Base-by-base conservation (phyloP, 2,329 filamentous ascomycete genomes). In the Eurotiales sp. region DNA sequence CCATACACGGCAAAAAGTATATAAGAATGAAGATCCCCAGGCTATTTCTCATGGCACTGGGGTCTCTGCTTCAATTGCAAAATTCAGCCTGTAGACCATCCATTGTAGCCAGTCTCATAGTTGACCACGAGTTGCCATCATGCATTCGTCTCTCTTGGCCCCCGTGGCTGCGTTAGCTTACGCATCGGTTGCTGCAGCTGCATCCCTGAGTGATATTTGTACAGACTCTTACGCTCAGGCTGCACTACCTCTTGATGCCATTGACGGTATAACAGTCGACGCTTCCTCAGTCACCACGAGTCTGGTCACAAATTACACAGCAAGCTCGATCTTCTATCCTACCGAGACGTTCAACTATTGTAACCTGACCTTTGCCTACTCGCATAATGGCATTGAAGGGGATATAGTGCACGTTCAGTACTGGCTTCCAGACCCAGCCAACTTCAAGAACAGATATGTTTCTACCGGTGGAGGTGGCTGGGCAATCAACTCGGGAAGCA, bases 401-500 rank as follows among this genome's bases (percentile, higher is more conserved):
- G 69, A 72, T 50, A 50, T 53, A 3, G 69, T 75, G 1, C 59
- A 65, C 30, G 58, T 75, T 4, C 62, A 64, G 22, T 72, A 72
- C 58, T 76, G 70, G 63, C 64, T 77, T 8, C 76, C 75, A 0
- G 56, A 69, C 3, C 74, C 74, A 0, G 59, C 60, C 2, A 63
- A 66, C 19, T 78, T 74, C 58, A 58, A 75, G 55, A 76, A 74
- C 45, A 69, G 76, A 2, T 79, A 71, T 51, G 64, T 77, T 14
- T 65, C 72, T 0, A 72, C 70, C 2, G 76, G 76, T 41, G 76
- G 76, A 8, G 75, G 73, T 42, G 76, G 75, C 5, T 72, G 67
- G 36, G 72, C 72, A 32, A 76, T 77, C 61, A 73, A 73, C 55
- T 71, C 61, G 51, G 40, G 73, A n/a, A 79, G 82, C 52, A 77